Conservation (phyloP, 2,329 filamentous ascomycete species). For the Cytospora piceae region DNA sequence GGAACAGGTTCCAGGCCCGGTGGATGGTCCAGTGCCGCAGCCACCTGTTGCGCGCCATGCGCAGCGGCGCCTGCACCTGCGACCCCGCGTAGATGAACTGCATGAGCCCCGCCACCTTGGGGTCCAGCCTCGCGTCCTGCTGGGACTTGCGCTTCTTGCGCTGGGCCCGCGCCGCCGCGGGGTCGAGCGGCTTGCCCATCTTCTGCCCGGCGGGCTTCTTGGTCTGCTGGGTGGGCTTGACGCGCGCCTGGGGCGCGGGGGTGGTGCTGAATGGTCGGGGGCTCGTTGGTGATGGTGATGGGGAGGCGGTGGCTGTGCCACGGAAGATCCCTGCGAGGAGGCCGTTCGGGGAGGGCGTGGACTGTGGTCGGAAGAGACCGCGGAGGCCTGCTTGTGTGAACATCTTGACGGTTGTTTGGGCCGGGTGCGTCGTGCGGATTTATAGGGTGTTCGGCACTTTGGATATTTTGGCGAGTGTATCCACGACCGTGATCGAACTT, state of each 20-base stretch:
- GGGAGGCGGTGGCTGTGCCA: constrained; percentile 6
- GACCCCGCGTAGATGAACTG: constrained; percentile 39
- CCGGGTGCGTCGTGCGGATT: background rate
- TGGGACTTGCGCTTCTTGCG: constrained; percentile 30
- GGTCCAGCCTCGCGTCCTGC: constrained; percentile 34
- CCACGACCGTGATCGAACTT: background rate
- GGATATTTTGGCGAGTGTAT: background rate
- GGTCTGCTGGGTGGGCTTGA: constrained; percentile 62
- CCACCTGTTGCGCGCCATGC: constrained; percentile 83
- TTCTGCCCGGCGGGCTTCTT: constrained; percentile 36
- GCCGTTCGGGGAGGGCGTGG: background rate
- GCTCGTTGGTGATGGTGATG: background rate
- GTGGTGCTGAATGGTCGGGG: constrained; percentile 26
- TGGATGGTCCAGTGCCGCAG: constrained; percentile 99
- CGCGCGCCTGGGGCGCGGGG: constrained; percentile 33
- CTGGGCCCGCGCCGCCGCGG: constrained; percentile 14
- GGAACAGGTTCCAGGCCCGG: constrained; percentile 87
- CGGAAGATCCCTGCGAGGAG: background rate
- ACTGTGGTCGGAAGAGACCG: constrained; percentile 21
- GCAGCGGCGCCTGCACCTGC: constrained; percentile 65
- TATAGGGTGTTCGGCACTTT: background rate
- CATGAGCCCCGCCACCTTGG: constrained; percentile 41
- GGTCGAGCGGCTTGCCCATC: constrained; percentile 24
- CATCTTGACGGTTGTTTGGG: constrained; percentile 1
- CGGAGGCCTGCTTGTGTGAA: constrained; percentile 16